Conservation (phyloP, 2,329 filamentous ascomycete genomes). For the Macrophomina pseudophaseolina region DNA sequence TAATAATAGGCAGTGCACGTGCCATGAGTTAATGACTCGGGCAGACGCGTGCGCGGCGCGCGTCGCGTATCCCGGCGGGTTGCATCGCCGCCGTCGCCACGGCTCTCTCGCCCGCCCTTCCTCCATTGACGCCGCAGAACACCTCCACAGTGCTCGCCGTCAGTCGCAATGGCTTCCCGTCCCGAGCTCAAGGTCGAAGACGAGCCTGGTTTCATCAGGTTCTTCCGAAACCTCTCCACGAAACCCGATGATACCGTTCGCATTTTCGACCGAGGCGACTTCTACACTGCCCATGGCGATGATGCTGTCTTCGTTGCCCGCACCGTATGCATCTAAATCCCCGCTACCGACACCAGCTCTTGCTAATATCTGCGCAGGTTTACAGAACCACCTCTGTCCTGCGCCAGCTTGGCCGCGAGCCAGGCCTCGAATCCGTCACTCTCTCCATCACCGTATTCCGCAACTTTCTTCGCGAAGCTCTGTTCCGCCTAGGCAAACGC, state of each 20-base stretch:
- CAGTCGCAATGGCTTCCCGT: conserved; percentile 55
- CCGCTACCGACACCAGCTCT: neutral
- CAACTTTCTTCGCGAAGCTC: conserved; percentile 90
- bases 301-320: conserved; percentile 84
- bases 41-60: conserved; percentile 11
- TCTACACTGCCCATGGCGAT: conserved; percentile 90
- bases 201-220: conserved; percentile 94
- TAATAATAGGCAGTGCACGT: neutral
- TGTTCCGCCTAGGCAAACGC: conserved; percentile 88
- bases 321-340: conserved; percentile 56
- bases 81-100: conserved; percentile 4
- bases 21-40: neutral
- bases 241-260: conserved; percentile 78
- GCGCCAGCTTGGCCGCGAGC: conserved; percentile 82
- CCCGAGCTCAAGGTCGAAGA: conserved; percentile 80
- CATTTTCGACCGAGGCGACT: conserved; percentile 93
- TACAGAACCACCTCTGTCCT: conserved; percentile 98
- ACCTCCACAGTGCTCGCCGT: neutral
- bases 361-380: conserved; percentile 58
- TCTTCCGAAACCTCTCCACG: conserved; percentile 83
- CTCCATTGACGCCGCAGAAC: conserved; percentile 10
- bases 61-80: conserved; percentile 9
- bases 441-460: conserved; percentile 95
- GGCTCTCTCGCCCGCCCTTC: neutral
- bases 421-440: conserved; percentile 89